These are phyloP conservation scores for Alternaria sp. DNA, from an alignment of 2,329 filamentous ascomycete species.

Conservation along the genomic window DNA sequence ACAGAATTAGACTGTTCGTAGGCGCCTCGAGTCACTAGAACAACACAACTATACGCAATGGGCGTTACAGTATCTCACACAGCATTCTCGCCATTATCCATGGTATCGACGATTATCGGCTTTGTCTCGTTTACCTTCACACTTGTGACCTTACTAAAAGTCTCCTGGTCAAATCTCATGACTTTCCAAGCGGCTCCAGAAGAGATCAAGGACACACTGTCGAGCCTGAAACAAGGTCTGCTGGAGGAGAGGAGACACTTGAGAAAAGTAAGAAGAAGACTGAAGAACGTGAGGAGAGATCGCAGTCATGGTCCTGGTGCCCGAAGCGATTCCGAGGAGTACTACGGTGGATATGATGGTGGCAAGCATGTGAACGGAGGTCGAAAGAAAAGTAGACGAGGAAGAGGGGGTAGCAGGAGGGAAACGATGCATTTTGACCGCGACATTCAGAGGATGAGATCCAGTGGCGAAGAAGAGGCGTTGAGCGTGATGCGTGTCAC, in stretches of 20 bases:
- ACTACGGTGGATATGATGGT: constrained; percentile 18
- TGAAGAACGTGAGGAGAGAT: constrained; percentile 21
- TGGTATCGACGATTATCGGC: constrained; percentile 50
- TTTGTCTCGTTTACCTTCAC: constrained; percentile 57
- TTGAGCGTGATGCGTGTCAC: constrained; percentile 49
- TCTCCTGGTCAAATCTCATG: constrained; percentile 53
- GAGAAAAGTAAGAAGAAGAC: constrained; percentile 32
- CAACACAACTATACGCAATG: constrained; percentile 19
- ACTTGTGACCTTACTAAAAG: constrained; percentile 52
- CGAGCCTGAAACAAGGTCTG: constrained; percentile 52
- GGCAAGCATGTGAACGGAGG: neutral
- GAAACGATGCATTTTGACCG: constrained; percentile 28
- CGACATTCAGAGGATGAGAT: constrained; percentile 33
- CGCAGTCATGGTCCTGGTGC: constrained; percentile 19
- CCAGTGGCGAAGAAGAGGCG: constrained; percentile 42
- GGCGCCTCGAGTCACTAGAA: neutral
- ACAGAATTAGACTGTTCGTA: neutral
- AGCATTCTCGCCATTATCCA: constrained; percentile 45
- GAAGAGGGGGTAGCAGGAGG: constrained; percentile 13
- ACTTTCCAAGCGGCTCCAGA: constrained; percentile 48
- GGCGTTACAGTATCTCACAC: constrained; percentile 30
- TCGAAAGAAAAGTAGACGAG: neutral
- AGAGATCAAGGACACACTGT: constrained; percentile 52
- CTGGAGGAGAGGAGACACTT: constrained; percentile 53
- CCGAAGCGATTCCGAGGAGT: constrained; percentile 16